These are phyloP conservation scores for Penicillium macrosclerotiorum DNA, from an alignment of 495 filamentous ascomycete genomes.

Conservation along the genomic window DNA sequence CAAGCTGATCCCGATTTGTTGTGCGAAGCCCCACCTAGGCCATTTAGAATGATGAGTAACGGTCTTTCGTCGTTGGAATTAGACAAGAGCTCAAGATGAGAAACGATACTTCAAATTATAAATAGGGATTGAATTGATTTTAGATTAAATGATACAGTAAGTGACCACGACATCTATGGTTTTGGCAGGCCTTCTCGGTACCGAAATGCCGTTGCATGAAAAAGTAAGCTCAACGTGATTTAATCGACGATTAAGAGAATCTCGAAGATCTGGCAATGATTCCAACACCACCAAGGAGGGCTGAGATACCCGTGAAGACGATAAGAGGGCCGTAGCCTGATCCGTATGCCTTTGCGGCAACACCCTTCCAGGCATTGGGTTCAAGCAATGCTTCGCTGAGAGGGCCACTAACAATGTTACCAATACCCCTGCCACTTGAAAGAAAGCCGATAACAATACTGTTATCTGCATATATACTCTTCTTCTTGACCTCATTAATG, in stretches of 20 bases:
- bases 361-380: constrained; percentile 13
- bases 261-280: constrained; percentile 21
- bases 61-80: too few relatives aligned
- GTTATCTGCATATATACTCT: constrained; percentile 36
- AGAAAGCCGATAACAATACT: constrained; percentile 57
- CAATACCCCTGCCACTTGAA: constrained; percentile 58
- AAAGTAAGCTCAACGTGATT: not conserved
- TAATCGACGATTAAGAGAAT: not conserved
- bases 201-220: too few relatives aligned
- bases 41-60: too few relatives aligned
- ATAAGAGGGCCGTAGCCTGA: constrained; percentile 41
- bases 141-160: too few relatives aligned
- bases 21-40: too few relatives aligned
- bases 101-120: too few relatives aligned
- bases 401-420: constrained; percentile 55
- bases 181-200: too few relatives aligned
- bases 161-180: too few relatives aligned
- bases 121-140: too few relatives aligned
- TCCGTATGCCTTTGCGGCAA: constrained; percentile 33
- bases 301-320: constrained; percentile 44
- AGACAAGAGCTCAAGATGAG: too few relatives aligned
- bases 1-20: too few relatives aligned
- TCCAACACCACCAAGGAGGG: constrained; percentile 38
- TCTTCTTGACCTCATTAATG: constrained; percentile 45
- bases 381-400: constrained; percentile 54